Percentiles rank a stretch among this genome's conserved stretches.
Conservation (phyloP, 768 basidiomycete species). For the Boletus vermiculosoides region DNA sequence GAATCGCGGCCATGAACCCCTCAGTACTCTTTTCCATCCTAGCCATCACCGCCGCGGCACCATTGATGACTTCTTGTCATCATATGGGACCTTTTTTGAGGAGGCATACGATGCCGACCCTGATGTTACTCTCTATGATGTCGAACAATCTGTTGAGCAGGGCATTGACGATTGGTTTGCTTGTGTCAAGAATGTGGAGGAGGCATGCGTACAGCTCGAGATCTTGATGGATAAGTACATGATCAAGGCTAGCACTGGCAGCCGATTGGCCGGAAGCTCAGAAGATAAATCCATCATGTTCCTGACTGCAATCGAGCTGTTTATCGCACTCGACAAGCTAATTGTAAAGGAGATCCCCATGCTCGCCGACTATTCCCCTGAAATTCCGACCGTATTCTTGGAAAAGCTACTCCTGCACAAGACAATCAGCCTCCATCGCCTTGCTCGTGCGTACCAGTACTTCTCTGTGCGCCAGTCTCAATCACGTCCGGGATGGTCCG, state of each 20-base stretch:
- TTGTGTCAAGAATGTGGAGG: neutral
- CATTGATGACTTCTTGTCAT: neutral
- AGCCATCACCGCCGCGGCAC: neutral
- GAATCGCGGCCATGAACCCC: too few relatives aligned
- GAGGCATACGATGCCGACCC: neutral
- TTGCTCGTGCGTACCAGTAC: slow-evolving; percentile 19
- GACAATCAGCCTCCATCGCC: slow-evolving; percentile 26
- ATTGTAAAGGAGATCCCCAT: slow-evolving; percentile 22
- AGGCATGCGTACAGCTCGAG: too few relatives aligned
- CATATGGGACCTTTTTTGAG: neutral
- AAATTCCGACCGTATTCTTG: slow-evolving; percentile 29
- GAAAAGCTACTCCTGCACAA: neutral
- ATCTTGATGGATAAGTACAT: too few relatives aligned
- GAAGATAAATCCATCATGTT: slow-evolving; percentile 41
- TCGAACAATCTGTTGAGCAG: neutral
- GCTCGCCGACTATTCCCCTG: slow-evolving; percentile 32
- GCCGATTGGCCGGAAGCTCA: slow-evolving; percentile 8
- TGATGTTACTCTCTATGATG: too few relatives aligned
- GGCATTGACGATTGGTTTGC: neutral
- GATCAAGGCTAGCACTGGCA: too few relatives aligned
- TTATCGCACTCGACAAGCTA: slow-evolving; percentile 33
- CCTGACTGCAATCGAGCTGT: slow-evolving; percentile 36
- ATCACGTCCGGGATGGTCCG: neutral
- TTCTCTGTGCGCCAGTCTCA: neutral
- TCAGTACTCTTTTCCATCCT: too few relatives aligned